Evolutionary conservation across 345 rosid genomes (phyloP), one percentile per base, ranked within the genome.

Genomic region (Leavenworthia alabamica): DNA sequence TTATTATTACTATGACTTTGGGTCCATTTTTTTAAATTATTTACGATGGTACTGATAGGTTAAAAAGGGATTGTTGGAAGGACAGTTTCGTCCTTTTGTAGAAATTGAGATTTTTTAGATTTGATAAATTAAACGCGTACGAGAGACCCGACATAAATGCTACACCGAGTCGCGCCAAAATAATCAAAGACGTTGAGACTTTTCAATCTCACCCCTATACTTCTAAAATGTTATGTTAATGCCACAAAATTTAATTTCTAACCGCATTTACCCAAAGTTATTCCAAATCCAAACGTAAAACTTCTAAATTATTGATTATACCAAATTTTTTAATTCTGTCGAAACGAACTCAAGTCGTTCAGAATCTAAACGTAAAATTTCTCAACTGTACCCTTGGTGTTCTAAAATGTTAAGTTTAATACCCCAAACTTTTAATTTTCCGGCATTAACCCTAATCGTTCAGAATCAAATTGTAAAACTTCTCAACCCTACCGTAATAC

Each of bases 71-170:
- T 48, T 51, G 53, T 68, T 24, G 27, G 42, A 70, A 70, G 59
- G 70, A 71, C 54, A 71, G n/a, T 23, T 56, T 56, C 65, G 75
- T 63, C 60, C 1, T 63, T 71, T 24, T 16, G 26, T 0, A 39
- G 0, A 57, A 53, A 64, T 39, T 48, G 19, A 56, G 59, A 62
- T 56, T 46, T 62, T 46, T 39, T 24, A 60, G 58, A 62, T 62
- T 45, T 62, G 33, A 54, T 29, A 50, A 50, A 60, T 48, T 44
- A 27, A 50, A 7, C 29, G 10, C 22, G 64, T 70, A 62, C 68
- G 37, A 62, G 16, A 8, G 53, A 32, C 65, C 69, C 64, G 33
- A 63, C 75, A 71, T 63, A 8, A 71, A 71, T 71, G 75, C 70
- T 41, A 1, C 22, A 61, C 24, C 42, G 15, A 45, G 49, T 70